phyloP scores from a whole-genome alignment of 768 basidiomycete species.

The Tubosaeta brunneosetosa region DNA sequence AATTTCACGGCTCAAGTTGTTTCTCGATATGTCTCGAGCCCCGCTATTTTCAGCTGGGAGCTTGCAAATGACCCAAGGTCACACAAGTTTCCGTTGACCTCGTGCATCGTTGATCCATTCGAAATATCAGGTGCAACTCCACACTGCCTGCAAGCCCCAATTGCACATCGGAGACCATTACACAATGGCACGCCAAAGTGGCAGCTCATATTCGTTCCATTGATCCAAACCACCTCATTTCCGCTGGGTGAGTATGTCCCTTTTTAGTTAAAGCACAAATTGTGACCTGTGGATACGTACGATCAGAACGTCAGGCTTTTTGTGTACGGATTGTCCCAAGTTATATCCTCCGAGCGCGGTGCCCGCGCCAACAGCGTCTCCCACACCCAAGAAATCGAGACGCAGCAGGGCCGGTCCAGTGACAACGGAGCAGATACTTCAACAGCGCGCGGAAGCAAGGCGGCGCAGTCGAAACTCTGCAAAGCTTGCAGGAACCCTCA shows the following conservation, averaged over 20 bases:
- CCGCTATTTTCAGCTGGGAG: conserved; percentile 56
- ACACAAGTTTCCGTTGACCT: background rate
- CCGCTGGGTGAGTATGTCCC: conserved; percentile 47
- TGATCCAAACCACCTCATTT: conserved; percentile 62
- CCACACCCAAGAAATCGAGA: conserved; percentile 37
- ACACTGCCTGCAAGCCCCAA: conserved; percentile 37
- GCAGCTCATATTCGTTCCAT: conserved; percentile 40
- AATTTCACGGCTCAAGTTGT: conserved; percentile 55
- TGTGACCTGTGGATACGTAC: background rate
- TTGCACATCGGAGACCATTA: conserved; percentile 52
- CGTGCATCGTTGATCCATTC: background rate
- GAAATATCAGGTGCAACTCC: conserved; percentile 49
- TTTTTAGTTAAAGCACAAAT: background rate
- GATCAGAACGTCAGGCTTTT: conserved; percentile 48
- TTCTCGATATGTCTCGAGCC: conserved; percentile 48
- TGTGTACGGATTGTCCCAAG: conserved; percentile 55
- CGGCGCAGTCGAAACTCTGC: conserved; percentile 40
- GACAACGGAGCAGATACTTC: conserved; percentile 44
- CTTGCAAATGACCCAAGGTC: conserved; percentile 65
- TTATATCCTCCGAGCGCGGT: conserved; percentile 39
- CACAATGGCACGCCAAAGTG: conserved; percentile 49
- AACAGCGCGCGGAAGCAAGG: conserved; percentile 44
- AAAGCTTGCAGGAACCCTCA: conserved; percentile 30
- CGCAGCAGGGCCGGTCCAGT: conserved; percentile 37
- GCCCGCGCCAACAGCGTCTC: conserved; percentile 38